Conservation (phyloP, 73 alveolate genomes). For the Urostyla sp. region DNA sequence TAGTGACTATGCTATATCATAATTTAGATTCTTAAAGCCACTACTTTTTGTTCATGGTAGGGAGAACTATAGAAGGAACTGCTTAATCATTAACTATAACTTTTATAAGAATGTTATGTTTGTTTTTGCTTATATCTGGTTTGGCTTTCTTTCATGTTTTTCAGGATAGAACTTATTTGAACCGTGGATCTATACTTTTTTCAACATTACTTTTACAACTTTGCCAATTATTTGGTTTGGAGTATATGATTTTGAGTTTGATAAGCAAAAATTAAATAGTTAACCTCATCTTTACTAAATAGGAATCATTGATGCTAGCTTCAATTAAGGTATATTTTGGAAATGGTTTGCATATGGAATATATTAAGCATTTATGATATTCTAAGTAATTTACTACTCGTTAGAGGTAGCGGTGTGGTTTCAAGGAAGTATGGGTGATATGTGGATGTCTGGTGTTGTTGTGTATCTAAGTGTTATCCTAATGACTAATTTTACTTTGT, state of each 20-base stretch:
- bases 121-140: conserved; percentile 82
- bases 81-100: conserved; percentile 82
- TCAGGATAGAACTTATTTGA: conserved; percentile 74
- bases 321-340: conserved; percentile 36
- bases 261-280: conserved; percentile 36
- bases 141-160: conserved; percentile 75
- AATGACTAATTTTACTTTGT: conserved; percentile 74
- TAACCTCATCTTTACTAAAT: conserved; percentile 16
- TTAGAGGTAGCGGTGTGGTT: background rate
- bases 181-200: conserved; percentile 67
- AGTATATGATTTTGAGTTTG: conserved; percentile 71
- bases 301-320: conserved; percentile 12
- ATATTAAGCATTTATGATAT: conserved; percentile 17
- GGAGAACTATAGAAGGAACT: conserved; percentile 92
- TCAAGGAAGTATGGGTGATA: conserved; percentile 4
- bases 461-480: conserved; percentile 73
- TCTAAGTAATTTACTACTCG: conserved; percentile 34
- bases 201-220: conserved; percentile 79
- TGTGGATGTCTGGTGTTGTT: conserved; percentile 80
- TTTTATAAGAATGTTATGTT: conserved; percentile 91
- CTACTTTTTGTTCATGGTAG: conserved; percentile 94
- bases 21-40: conserved; percentile 82
- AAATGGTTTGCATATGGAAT: conserved; percentile 50
- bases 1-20: conserved; percentile 83
- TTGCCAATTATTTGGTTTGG: conserved; percentile 86